These are phyloP conservation scores for Suillus occidentalis DNA, from an alignment of 768 basidiomycete genomes.

Conservation along the genomic window DNA sequence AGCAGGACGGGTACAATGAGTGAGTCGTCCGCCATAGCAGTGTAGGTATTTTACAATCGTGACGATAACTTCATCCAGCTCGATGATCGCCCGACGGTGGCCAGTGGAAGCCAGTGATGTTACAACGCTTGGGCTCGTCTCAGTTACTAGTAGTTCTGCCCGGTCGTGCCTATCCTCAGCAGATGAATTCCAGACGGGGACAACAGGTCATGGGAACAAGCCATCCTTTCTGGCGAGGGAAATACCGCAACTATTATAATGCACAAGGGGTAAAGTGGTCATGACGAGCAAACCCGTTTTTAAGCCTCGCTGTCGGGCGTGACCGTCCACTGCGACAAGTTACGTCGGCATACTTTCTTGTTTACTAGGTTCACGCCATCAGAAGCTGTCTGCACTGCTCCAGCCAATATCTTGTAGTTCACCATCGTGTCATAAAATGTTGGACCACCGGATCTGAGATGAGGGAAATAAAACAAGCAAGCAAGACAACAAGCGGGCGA, in stretches of 20 bases:
- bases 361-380: background rate
- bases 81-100: background rate
- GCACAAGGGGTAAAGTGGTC: background rate
- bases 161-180: background rate
- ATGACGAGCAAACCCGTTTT: background rate
- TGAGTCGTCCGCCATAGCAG: constrained; percentile 42
- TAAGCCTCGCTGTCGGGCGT: background rate
- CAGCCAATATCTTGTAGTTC: background rate
- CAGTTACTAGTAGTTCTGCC: background rate
- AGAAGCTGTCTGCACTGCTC: background rate
- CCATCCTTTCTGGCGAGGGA: background rate
- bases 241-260: background rate
- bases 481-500: background rate
- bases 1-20: constrained; percentile 61
- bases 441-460: background rate
- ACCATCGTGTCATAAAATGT: background rate
- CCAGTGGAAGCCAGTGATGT: background rate
- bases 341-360: background rate
- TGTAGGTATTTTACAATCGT: constrained; percentile 7
- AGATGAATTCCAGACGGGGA: background rate
- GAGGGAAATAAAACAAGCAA: background rate
- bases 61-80: background rate
- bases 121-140: background rate
- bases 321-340: background rate
- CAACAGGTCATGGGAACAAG: background rate